Percentiles rank a stretch among this genome's conserved stretches.
Evolutionary conservation across 176 grass and related monocot genomes (phyloP).

Genomic region (Juncus effusus): DNA sequence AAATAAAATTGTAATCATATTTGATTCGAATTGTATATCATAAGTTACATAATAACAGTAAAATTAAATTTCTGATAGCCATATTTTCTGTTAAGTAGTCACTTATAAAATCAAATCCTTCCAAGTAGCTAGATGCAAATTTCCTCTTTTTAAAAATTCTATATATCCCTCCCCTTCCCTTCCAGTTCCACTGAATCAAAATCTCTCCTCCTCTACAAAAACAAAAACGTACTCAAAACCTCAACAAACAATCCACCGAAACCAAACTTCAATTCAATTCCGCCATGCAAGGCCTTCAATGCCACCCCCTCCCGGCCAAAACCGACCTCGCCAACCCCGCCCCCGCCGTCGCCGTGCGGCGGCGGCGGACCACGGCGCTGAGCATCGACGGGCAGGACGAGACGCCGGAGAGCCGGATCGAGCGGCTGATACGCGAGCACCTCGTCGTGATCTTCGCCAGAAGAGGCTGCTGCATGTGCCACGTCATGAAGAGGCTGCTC

Average conservation of each 20-base stretch:
- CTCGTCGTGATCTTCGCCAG: conserved; percentile 72
- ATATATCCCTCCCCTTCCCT: conserved; percentile 15
- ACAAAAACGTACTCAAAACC: neutral
- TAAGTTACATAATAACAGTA: no score
- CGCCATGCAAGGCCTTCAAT: conserved; percentile 44
- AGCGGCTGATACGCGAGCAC: conserved; percentile 58
- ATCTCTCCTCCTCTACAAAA: neutral
- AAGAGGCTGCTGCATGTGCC: conserved; percentile 83
- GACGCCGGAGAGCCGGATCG: conserved; percentile 44
- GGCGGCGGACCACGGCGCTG: conserved; percentile 30
- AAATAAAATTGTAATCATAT: no score
- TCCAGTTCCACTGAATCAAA: neutral
- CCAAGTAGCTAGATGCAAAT: neutral
- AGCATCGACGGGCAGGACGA: conserved; percentile 54
- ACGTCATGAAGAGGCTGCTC: conserved; percentile 81
- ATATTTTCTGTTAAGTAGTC: no score
- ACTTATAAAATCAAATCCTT: no score
- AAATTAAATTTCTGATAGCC: no score
- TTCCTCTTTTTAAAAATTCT: conserved; percentile 30
- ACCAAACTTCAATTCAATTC: neutral
- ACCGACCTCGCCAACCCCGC: neutral
- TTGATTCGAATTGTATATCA: no score
- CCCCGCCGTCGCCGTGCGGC: conserved; percentile 16
- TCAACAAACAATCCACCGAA: neutral
- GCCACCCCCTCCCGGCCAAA: conserved; percentile 33